phyloP scores from a whole-genome alignment of 2,329 filamentous ascomycete genomes.

The Daldinia sp. region DNA sequence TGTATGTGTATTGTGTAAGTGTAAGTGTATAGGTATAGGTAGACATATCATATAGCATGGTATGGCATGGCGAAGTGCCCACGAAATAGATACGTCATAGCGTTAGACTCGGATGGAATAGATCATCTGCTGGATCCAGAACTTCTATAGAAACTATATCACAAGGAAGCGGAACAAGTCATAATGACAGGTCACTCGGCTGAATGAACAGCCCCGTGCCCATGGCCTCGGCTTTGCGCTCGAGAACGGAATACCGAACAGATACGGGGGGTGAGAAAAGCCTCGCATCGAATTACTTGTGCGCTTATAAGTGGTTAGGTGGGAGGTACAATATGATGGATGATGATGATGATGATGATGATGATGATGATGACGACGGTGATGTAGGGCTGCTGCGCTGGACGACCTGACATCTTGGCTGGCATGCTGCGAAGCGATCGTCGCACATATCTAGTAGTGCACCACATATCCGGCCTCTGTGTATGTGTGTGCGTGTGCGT shows the following conservation, averaged over 20 bases:
- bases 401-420: conserved; percentile 15
- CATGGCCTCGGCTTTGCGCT: not conserved
- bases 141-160: not conserved
- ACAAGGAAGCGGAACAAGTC: not conserved
- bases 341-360: not conserved
- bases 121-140: no score
- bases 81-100: not conserved
- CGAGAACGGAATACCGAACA: not conserved
- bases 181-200: not conserved
- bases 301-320: not conserved
- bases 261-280: not conserved
- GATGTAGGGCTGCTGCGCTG: conserved; percentile 12
- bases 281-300: not conserved
- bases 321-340: not conserved
- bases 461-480: conserved; percentile 3
- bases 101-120: not conserved
- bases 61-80: not conserved
- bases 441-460: conserved; percentile 13
- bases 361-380: not conserved
- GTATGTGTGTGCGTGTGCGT: no score
- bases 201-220: not conserved
- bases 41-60: not conserved
- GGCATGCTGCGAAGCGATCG: conserved; percentile 10
- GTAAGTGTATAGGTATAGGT: not conserved
- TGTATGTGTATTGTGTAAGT: not conserved